These are phyloP conservation scores for Pythium volutum DNA, from an alignment of 352 stramenopile species.

Conservation along the genomic window DNA sequence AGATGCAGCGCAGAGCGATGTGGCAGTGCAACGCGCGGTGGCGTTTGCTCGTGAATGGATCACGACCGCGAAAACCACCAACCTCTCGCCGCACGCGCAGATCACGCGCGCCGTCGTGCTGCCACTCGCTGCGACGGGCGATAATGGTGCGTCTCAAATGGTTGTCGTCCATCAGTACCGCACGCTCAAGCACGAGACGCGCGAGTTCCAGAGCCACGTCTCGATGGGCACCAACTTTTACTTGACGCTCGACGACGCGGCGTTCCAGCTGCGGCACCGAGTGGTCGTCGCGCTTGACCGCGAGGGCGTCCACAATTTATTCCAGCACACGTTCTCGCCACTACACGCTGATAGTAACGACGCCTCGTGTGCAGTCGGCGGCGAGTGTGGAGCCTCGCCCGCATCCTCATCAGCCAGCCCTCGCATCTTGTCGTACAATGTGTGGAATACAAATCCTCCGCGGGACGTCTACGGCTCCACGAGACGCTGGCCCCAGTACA, in stretches of 20 bases:
- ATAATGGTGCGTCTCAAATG: conserved; percentile 68
- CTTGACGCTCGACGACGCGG: conserved; percentile 59
- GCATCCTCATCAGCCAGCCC: conserved; percentile 18
- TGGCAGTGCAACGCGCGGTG: conserved; percentile 46
- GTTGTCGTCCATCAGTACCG: conserved; percentile 56
- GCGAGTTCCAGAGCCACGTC: conserved; percentile 61
- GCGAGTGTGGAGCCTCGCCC: neutral
- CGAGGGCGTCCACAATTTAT: conserved; percentile 63
- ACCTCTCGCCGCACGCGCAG: conserved; percentile 38
- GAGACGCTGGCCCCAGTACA: conserved; percentile 71
- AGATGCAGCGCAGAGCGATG: conserved; percentile 27
- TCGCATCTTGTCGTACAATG: conserved; percentile 84
- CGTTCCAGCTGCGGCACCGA: conserved; percentile 50
- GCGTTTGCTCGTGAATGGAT: conserved; percentile 36
- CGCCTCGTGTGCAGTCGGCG: neutral
- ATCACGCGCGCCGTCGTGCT: conserved; percentile 36
- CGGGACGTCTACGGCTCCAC: conserved; percentile 53
- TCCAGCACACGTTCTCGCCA: conserved; percentile 60
- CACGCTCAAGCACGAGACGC: conserved; percentile 29
- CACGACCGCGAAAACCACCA: conserved; percentile 38
- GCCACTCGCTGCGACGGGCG: conserved; percentile 54
- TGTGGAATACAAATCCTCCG: conserved; percentile 89
- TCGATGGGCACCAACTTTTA: conserved; percentile 70
- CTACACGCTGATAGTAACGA: conserved; percentile 16
- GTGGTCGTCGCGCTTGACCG: conserved; percentile 70